These are phyloP conservation scores for Epichloe brachyelytri DNA, from an alignment of 2,329 filamentous ascomycete species.

Conservation along the genomic window DNA sequence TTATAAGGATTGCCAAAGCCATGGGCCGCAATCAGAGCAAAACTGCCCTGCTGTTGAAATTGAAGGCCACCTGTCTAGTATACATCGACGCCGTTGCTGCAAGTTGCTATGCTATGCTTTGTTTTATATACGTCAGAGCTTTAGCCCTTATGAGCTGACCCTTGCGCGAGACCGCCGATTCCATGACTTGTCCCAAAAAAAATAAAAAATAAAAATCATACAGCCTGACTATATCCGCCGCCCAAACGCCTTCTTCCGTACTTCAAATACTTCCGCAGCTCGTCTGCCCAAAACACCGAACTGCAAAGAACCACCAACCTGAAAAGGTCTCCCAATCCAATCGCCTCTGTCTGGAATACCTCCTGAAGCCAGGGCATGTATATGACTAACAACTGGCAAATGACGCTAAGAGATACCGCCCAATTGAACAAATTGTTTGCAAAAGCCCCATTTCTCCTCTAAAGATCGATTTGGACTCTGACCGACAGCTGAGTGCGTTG, in stretches of 20 bases:
- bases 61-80: background rate
- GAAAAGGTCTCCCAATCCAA: conserved; percentile 62
- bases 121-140: background rate
- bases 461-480: conserved; percentile 78
- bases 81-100: background rate
- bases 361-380: conserved; percentile 90
- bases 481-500: conserved; percentile 88
- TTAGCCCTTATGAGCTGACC: background rate
- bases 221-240: conserved; percentile 52
- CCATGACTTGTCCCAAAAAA: background rate
- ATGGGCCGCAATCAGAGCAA: too few species aligned
- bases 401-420: conserved; percentile 72
- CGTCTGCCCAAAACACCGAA: conserved; percentile 90
- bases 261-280: conserved; percentile 68
- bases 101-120: background rate
- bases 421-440: conserved; percentile 94
- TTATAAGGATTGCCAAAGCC: too few species aligned
- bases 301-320: conserved; percentile 66
- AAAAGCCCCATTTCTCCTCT: conserved; percentile 70
- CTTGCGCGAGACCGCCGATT: background rate
- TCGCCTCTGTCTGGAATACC: conserved; percentile 88
- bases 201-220: conserved; percentile 24
- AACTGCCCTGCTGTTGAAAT: background rate
- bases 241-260: conserved; percentile 44
- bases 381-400: conserved; percentile 81